These are phyloP conservation scores for Thozetella sp. DNA, from an alignment of 495 filamentous ascomycete genomes.

Conservation along the genomic window DNA sequence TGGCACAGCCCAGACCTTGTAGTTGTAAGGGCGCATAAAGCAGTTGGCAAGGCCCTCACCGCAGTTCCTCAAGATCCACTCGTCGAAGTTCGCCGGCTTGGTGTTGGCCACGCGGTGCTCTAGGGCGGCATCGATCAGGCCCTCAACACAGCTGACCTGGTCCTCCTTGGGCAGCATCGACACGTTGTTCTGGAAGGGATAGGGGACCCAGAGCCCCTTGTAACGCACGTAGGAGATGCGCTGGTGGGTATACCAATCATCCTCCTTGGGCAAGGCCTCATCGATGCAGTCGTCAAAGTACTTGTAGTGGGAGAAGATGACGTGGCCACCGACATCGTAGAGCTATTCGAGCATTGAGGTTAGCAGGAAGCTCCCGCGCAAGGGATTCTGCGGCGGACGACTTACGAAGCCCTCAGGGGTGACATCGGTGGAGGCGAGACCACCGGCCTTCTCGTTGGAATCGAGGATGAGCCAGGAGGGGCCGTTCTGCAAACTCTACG, in stretches of 20 bases:
- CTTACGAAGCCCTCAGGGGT: constrained; percentile 97
- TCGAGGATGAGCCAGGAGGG: constrained; percentile 97
- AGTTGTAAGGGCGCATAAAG: constrained; percentile 99
- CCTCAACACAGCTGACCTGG: constrained; percentile 92
- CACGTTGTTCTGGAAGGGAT: constrained; percentile 99
- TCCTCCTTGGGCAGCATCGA: constrained; percentile 98
- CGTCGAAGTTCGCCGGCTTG: constrained; percentile 95
- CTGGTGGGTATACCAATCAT: constrained; percentile 97
- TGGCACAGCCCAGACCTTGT: constrained; percentile 99
- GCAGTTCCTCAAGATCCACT: constrained; percentile 96
- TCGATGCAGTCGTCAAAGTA: constrained; percentile 99
- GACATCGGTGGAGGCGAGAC: constrained; percentile 94
- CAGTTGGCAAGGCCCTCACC: constrained; percentile 88
- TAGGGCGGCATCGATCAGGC: constrained; percentile 94
- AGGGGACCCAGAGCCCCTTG: constrained; percentile 95
- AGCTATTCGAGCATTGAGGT: constrained; percentile 57
- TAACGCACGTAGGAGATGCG: constrained; percentile 98
- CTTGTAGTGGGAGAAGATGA: constrained; percentile 99
- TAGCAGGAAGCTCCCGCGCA: constrained; percentile 11
- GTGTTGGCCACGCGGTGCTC: constrained; percentile 82
- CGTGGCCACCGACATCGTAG: constrained; percentile 98
- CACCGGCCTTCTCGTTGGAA: constrained; percentile 89
- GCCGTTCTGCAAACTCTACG: constrained; percentile 58
- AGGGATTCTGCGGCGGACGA: constrained; percentile 26
- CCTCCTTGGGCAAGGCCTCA: constrained; percentile 89